phyloP scores from a whole-genome alignment of 495 filamentous ascomycete genomes.

The Xylaria scruposa region DNA sequence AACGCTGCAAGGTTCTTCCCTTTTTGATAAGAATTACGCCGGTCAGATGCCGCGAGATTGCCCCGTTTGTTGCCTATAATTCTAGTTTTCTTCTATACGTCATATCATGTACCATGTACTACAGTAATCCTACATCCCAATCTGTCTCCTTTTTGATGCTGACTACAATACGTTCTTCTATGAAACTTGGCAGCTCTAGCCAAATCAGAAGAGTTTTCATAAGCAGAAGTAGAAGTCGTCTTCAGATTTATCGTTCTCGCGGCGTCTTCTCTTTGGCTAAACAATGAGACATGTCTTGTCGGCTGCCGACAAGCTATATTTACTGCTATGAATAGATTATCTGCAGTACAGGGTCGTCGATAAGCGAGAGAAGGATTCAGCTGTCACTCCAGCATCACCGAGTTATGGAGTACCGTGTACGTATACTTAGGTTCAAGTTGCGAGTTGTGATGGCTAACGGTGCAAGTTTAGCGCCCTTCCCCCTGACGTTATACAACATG shows the following conservation, averaged over 20 bases:
- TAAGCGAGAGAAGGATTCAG: not conserved
- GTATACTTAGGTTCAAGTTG: not conserved
- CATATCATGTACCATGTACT: conserved; percentile 7
- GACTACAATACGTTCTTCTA: conserved; percentile 9
- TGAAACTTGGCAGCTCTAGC: not conserved
- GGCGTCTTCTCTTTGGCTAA: not conserved
- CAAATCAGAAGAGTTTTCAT: not conserved
- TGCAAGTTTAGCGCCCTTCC: conserved; percentile 6
- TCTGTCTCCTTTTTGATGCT: not conserved
- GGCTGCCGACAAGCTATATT: not conserved
- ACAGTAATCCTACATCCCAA: not conserved
- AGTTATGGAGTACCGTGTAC: not conserved
- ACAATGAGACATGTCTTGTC: not conserved
- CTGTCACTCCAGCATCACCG: not conserved
- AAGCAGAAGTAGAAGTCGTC: not conserved
- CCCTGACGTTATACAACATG: conserved; percentile 4
- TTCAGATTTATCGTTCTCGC: not conserved
- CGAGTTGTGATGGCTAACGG: not conserved
- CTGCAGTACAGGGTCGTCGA: not conserved
- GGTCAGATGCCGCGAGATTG: not conserved
- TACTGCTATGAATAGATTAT: not conserved
- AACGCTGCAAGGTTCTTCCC: conserved; percentile 1
- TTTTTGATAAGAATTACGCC: not conserved
- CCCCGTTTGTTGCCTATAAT: conserved; percentile 7
- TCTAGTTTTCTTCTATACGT: conserved; percentile 6